Base-by-base conservation (phyloP, 2,329 filamentous ascomycete species). In the Nigrospora oryzae region DNA sequence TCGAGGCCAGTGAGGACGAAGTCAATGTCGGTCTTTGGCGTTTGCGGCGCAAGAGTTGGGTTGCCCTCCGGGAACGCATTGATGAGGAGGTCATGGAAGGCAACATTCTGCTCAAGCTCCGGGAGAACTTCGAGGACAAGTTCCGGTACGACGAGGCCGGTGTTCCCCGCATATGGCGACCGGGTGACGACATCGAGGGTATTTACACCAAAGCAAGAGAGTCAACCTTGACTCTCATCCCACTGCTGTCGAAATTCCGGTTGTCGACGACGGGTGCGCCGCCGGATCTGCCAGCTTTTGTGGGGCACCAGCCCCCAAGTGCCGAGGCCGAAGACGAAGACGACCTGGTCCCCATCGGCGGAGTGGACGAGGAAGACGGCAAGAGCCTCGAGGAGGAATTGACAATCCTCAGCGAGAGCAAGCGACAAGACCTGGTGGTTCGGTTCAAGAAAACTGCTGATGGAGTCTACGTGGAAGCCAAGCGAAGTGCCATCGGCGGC, bases 51-150 rank as follows among this genome's bases (percentile, higher is more conserved):
- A 97, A 97, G 74, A 93, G 88, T 49, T 98, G 93, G 93, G 84
- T 84, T 36, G 90, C 91, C 13, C 73, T 98, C 49, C 80, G 88
- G 38, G 84, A 89, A 48, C 93, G 88, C 71, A 86, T 98, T 50
- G 91, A 97, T 33, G 93, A 98, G 60, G 93, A 98, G 66, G 88
- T 96, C 60, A 95, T 95, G 82, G 93, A 97, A 68, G 91, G 91
- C 57, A 98, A 97, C 60, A 82, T 98, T 44, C 71, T 97, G 32
- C 74, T 97, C 54, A 98, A 98, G 71, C 79, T 98, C 42, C 82
- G 93, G 33, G 93, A 98, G 65, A 97, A 96, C 69, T 98, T 98
- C 54, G 93, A 98, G 67, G 93, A 98, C 70, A 96, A 95, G 67
- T 98, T 98, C 77, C 84, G 93, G 51, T 98, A 98, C 58, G 93